These are phyloP conservation scores for Tylopilus microsporus DNA, from an alignment of 1,284 basidiomycete species.

Conservation along the genomic window DNA sequence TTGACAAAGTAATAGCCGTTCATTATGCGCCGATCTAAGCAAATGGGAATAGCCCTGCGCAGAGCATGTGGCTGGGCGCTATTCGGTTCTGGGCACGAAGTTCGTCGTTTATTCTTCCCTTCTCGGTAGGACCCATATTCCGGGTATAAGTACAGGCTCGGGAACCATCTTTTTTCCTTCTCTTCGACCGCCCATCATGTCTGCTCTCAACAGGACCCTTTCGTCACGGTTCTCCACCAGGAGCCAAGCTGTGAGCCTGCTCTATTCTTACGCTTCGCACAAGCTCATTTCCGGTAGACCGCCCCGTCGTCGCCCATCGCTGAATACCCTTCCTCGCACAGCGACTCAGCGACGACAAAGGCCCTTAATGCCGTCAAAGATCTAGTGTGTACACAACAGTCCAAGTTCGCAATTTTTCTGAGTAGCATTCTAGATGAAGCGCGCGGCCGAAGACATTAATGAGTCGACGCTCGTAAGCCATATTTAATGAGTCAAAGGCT, in stretches of 20 bases:
- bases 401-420: neutral
- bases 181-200: constrained; percentile 21
- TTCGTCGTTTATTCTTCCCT: constrained; percentile 12
- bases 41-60: neutral
- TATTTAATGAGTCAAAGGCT: neutral
- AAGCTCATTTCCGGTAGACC: neutral
- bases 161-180: neutral
- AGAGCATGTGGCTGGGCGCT: constrained; percentile 10
- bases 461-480: constrained; percentile 27
- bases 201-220: constrained; percentile 26
- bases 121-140: constrained; percentile 11
- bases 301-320: constrained; percentile 15
- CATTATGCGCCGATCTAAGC: constrained; percentile 7
- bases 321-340: constrained; percentile 13
- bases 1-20: too few species aligned
- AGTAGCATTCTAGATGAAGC: constrained; percentile 24
- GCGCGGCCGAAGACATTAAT: constrained; percentile 28
- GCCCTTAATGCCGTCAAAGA: constrained; percentile 32
- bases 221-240: constrained; percentile 30
- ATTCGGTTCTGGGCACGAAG: constrained; percentile 23
- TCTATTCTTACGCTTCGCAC: neutral
- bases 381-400: constrained; percentile 18
- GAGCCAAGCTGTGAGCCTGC: constrained; percentile 23
- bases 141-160: constrained; percentile 26
- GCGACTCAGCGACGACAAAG: constrained; percentile 21